These are phyloP conservation scores for Dionaea muscipula DNA, from an alignment of 179 eudicot genomes.

Conservation along the genomic window DNA sequence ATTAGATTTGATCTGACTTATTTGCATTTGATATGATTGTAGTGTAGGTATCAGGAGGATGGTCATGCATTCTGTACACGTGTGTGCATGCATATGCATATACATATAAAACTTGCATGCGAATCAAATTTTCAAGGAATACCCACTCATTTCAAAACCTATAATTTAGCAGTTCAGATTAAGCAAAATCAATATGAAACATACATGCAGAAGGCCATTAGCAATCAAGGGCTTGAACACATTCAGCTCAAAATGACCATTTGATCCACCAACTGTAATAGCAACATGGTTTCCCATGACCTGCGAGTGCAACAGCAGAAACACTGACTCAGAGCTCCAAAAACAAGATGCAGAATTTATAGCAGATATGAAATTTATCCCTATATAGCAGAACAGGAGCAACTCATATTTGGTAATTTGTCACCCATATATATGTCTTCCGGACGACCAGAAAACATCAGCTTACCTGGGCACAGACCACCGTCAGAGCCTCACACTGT, in stretches of 20 bases:
- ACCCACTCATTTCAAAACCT: too few relatives aligned
- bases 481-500: slow-evolving; percentile 96
- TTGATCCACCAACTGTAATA: slow-evolving; percentile 85
- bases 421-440: neutral
- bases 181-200: neutral
- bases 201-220: slow-evolving; percentile 72
- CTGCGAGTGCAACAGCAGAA: slow-evolving; percentile 27
- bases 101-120: too few relatives aligned
- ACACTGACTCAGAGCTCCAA: too few relatives aligned
- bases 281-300: slow-evolving; percentile 98
- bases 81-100: too few relatives aligned
- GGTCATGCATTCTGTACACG: too few relatives aligned
- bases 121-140: too few relatives aligned
- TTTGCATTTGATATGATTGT: too few relatives aligned
- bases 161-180: neutral
- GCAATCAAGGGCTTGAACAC: slow-evolving; percentile 98
- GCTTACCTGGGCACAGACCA: slow-evolving; percentile 98
- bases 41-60: too few relatives aligned
- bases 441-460: neutral
- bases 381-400: neutral
- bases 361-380: too few relatives aligned
- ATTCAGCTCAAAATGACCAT: slow-evolving; percentile 97
- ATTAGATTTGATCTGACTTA: too few relatives aligned
- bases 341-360: too few relatives aligned
- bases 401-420: neutral